phyloP scores from a whole-genome alignment of 163 green algal genomes.

The Trebouxia gelatinosa region DNA sequence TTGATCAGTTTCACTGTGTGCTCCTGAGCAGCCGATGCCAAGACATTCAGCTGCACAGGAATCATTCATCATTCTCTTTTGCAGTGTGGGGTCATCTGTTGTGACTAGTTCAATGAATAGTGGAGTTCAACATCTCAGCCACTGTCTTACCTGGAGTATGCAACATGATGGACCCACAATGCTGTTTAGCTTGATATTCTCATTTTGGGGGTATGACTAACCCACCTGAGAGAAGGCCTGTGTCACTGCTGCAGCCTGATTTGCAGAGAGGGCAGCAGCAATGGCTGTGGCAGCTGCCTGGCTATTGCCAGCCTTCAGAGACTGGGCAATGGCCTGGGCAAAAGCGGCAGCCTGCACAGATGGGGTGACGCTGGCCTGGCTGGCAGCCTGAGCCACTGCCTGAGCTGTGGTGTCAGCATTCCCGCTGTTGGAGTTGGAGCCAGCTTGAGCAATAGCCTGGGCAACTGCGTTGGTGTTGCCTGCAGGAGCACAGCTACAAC shows the following conservation, averaged over 20 bases:
- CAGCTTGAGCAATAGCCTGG: constrained; percentile 3
- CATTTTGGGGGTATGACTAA: no score
- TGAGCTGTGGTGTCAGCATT: background rate
- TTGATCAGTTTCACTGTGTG: no score
- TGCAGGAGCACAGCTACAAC: background rate
- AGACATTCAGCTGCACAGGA: no score
- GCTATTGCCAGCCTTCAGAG: background rate
- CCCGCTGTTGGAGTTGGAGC: background rate
- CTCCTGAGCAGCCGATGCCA: no score
- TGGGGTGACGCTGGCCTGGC: background rate
- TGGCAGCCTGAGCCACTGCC: constrained; percentile 4
- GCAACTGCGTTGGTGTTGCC: constrained; percentile 14
- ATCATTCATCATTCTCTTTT: no score
- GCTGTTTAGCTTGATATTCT: no score
- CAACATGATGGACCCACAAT: no score
- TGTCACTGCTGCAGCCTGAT: background rate
- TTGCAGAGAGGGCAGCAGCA: constrained; percentile 14
- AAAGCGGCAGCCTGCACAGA: constrained; percentile 5
- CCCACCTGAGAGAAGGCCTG: constrained; percentile 15
- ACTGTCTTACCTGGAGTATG: no score
- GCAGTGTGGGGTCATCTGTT: no score
- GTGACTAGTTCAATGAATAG: no score
- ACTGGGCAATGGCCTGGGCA: constrained; percentile 17
- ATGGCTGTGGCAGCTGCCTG: constrained; percentile 16
- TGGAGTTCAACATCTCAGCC: no score